A percentile compares a stretch with the other conserved stretches of the same genome.
Conservation (phyloP, 1,284 basidiomycete species). For the Leccinum subspadiceum region DNA sequence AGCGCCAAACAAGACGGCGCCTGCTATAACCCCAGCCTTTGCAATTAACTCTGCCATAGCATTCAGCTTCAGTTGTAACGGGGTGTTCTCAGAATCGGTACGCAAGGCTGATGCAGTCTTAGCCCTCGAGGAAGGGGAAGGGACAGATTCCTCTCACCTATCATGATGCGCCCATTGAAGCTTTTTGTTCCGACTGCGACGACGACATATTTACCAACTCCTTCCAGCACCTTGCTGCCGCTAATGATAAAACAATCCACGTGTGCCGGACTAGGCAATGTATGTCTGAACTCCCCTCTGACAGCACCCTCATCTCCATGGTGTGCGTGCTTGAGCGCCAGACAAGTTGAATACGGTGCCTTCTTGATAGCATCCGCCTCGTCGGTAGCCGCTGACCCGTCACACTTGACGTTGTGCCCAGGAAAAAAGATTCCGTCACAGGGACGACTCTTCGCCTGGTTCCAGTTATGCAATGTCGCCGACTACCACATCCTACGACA, state of each 20-base stretch:
- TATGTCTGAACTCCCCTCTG: slow-evolving; percentile 18
- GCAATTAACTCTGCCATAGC: slow-evolving; percentile 91
- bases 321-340: slow-evolving; percentile 39
- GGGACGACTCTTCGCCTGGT: slow-evolving; percentile 93
- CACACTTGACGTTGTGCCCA: slow-evolving; percentile 94
- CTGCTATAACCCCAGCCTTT: slow-evolving; percentile 82
- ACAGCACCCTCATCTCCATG: slow-evolving; percentile 26
- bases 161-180: slow-evolving; percentile 96
- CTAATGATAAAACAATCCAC: slow-evolving; percentile 92
- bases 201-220: slow-evolving; percentile 90
- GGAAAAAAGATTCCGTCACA: slow-evolving; percentile 93
- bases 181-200: slow-evolving; percentile 89
- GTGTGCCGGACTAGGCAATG: slow-evolving; percentile 44
- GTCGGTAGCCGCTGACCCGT: slow-evolving; percentile 95
- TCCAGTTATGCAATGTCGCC: slow-evolving; percentile 92
- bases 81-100: slow-evolving; percentile 82
- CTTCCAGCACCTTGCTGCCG: slow-evolving; percentile 94
- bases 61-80: slow-evolving; percentile 94
- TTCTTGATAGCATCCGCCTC: slow-evolving; percentile 97
- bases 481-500: slow-evolving; percentile 78
- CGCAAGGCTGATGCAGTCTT: slow-evolving; percentile 58
- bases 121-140: slow-evolving; percentile 9
- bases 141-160: slow-evolving; percentile 55
- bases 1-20: slow-evolving; percentile 78
- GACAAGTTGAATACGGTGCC: slow-evolving; percentile 75